Percentiles rank a stretch among this genome's conserved stretches.
Conservation (phyloP, 768 basidiomycete species). For the Suillus tomentosus region DNA sequence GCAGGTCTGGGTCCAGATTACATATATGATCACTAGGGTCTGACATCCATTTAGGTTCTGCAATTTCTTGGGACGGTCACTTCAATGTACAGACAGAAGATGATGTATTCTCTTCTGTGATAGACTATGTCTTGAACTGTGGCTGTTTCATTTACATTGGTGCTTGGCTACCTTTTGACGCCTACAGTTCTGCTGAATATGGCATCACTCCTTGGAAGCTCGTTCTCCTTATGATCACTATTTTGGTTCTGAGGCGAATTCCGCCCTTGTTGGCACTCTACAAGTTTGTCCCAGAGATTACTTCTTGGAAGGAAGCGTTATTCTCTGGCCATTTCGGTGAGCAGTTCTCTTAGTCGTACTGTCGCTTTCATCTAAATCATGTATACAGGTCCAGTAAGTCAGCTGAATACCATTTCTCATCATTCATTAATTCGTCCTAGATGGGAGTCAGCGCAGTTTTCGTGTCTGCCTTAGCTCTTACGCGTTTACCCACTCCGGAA, state of each 20-base stretch:
- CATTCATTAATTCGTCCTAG: constrained; percentile 32
- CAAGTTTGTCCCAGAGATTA: constrained; percentile 85
- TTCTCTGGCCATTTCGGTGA: constrained; percentile 91
- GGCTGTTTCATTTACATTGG: constrained; percentile 84
- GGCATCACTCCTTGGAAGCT: constrained; percentile 74
- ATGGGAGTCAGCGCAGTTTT: constrained; percentile 96
- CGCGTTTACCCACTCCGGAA: constrained; percentile 56
- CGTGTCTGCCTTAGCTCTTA: constrained; percentile 73
- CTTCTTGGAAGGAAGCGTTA: constrained; percentile 80
- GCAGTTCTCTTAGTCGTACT: constrained; percentile 15
- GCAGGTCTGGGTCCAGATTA: constrained; percentile 49
- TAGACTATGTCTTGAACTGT: constrained; percentile 85
- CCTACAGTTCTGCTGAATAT: constrained; percentile 56
- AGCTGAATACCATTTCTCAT: neutral
- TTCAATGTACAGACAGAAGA: constrained; percentile 81
- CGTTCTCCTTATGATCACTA: constrained; percentile 61
- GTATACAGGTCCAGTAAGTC: constrained; percentile 53
- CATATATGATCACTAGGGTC: constrained; percentile 1
- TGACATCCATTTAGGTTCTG: constrained; percentile 60
- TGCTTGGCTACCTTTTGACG: constrained; percentile 77
- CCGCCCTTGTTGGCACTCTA: constrained; percentile 79
- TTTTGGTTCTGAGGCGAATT: constrained; percentile 78
- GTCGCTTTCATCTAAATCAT: neutral
- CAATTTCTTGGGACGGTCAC: constrained; percentile 90
- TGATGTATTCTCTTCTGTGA: constrained; percentile 85